A percentile compares a stretch with the other conserved stretches of the same genome.
Conservation (phyloP, 2,329 filamentous ascomycete species). For the Thielaviopsis musarum region DNA sequence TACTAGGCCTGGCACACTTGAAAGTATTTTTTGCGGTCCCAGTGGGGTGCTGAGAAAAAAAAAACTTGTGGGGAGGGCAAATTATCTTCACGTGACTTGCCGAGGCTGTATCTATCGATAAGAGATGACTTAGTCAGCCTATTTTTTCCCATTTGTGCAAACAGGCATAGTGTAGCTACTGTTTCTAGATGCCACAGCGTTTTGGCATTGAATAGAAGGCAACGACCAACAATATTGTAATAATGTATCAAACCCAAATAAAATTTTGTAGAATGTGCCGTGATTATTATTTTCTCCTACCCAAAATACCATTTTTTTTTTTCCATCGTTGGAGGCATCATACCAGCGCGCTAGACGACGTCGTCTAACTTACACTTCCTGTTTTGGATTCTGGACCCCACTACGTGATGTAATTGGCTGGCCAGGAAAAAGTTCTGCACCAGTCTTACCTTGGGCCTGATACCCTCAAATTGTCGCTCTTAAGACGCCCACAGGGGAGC, state of each 20-base stretch:
- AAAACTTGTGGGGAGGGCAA: slow-evolving; percentile 12
- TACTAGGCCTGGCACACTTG: neutral
- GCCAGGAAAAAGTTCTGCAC: slow-evolving; percentile 10
- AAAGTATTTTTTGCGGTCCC: slow-evolving; percentile 1
- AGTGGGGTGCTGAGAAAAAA: neutral
- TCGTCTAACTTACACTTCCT: slow-evolving; percentile 10
- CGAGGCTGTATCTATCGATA: neutral
- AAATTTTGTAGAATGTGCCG: too few species aligned
- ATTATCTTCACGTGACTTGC: slow-evolving; percentile 6
- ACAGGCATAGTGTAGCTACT: too few species aligned
- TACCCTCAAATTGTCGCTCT: neutral
- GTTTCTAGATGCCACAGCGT: too few species aligned
- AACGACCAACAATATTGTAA: too few species aligned
- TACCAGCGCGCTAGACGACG: neutral
- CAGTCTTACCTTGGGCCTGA: neutral
- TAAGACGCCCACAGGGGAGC: neutral
- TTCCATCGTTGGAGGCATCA: neutral
- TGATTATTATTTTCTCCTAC: neutral
- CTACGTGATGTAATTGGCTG: slow-evolving; percentile 10
- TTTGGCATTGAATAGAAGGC: too few species aligned
- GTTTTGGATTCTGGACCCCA: slow-evolving; percentile 7
- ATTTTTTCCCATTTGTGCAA: too few species aligned
- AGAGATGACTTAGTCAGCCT: neutral
- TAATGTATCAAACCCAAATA: too few species aligned
- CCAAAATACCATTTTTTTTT: neutral